Base-by-base conservation (phyloP, 805 yeast genomes). In the Candida ovalis region DNA sequence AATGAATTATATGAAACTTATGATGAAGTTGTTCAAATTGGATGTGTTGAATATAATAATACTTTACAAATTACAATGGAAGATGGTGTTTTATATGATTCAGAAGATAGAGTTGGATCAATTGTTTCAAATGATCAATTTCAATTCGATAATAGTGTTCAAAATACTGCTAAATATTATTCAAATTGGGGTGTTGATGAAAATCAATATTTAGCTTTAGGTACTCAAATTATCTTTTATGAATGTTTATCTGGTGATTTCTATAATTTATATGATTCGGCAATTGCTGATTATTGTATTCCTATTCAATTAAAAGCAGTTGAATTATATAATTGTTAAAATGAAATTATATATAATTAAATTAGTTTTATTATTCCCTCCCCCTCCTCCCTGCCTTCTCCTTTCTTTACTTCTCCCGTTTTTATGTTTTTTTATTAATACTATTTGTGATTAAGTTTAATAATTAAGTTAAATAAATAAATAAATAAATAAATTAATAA, bases 121-220 rank as follows among this genome's bases (percentile, higher is more conserved):
- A 77, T 77, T 64, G 82, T 77, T 53, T 80, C 81, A 49, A 76
- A 77, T 76, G 70, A 78, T 69, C 84, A 78, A 67, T 78, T 78
- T 76, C 84, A 78, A 69, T 78, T 78, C 57, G 84, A 78, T 61
- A 82, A 82, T 60, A 82, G 82, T 41, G 81, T 81, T 64, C 82
- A 82, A 48, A 83, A 78, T 69, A 81, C 77, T 48, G 78, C 78
- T 66, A 71, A 77, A 38, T 71, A 73, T 49, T 71, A 73, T 54
- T 78, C 79, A 42, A 77, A 78, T 47, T 73, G 79, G 79, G 67
- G 77, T 40, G 66, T 75, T 50, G 64, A 73, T 43, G 59, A 63
- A 41, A 74, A 69, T 30, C 74, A 70, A 33, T 64, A 68, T 62
- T 75, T 77, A 58, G 79, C 79, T 41, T 64, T 77, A 55, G 82